These are phyloP conservation scores for Aspergillus novoparasiticus DNA, from an alignment of 2,329 filamentous ascomycete species.

Conservation along the genomic window DNA sequence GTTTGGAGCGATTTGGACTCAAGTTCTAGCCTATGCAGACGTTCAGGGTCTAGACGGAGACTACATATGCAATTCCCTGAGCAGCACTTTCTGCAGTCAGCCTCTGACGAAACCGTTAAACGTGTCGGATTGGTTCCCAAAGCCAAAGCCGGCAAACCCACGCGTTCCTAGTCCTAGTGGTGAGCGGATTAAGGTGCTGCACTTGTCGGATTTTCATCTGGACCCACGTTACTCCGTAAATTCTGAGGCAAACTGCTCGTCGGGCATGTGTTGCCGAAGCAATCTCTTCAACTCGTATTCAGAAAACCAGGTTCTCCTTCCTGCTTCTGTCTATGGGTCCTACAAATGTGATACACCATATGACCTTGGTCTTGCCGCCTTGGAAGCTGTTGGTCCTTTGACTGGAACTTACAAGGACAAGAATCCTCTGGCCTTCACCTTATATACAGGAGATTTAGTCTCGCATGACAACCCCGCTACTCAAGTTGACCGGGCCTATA, in stretches of 20 bases:
- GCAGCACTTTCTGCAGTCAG: slow-evolving; percentile 50
- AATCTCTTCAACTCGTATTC: slow-evolving; percentile 42
- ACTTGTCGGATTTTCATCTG: slow-evolving; percentile 60
- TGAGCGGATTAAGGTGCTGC: slow-evolving; percentile 57
- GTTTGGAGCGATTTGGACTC: slow-evolving; percentile 61
- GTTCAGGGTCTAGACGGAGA: slow-evolving; percentile 57
- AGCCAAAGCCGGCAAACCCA: slow-evolving; percentile 54
- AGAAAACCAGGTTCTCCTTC: slow-evolving; percentile 40
- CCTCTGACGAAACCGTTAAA: slow-evolving; percentile 51
- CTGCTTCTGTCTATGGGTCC: slow-evolving; percentile 58
- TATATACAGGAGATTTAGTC: slow-evolving; percentile 61
- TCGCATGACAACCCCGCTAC: slow-evolving; percentile 56
- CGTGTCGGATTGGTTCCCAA: slow-evolving; percentile 53
- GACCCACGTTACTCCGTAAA: slow-evolving; percentile 57
- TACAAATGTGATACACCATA: slow-evolving; percentile 63
- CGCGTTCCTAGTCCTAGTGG: slow-evolving; percentile 53
- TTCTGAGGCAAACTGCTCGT: slow-evolving; percentile 57
- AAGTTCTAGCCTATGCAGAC: slow-evolving; percentile 57
- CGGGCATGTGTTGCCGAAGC: slow-evolving; percentile 55
- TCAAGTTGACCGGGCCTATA: slow-evolving; percentile 55
- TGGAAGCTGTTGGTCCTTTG: slow-evolving; percentile 58
- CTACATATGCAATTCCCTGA: slow-evolving; percentile 59
- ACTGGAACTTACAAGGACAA: slow-evolving; percentile 55
- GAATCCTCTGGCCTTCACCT: slow-evolving; percentile 54
- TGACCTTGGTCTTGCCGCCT: slow-evolving; percentile 57